Base-by-base conservation (phyloP, 2,329 filamentous ascomycete genomes). In the Hortaea sp. region DNA sequence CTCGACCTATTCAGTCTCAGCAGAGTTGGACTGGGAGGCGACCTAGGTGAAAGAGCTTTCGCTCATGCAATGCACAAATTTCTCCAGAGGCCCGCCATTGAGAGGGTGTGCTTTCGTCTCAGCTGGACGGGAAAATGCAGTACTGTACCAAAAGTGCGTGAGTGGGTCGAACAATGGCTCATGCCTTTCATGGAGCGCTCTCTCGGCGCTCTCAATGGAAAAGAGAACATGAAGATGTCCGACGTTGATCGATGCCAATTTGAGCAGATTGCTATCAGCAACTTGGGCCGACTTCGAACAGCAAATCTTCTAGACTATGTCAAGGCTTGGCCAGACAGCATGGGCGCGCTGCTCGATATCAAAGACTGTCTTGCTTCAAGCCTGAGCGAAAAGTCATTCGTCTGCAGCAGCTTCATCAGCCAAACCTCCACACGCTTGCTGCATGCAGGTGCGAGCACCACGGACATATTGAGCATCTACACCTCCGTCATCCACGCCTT, bases 401-500 rank as follows among this genome's bases (percentile, higher is more conserved):
- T 92, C 7, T 88, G 84, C 1, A 76, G 79, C 38, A 75, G 73
- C 34, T 90, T 90, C 62, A 78, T 81, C 1, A 69, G 74, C 6
- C 76, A 82, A 7, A 65, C 90, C 12, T 78, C 80, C 48, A 74
- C 70, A 44, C 77, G 83, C 10, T 67, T 94, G 6, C 69, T 92
- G 7, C 84, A 90, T 57, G 81, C 85, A 1, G 85, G 84, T 2
- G 76, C 82, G 37, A 88, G 84, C 12, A 89, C 85, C 1, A 73
- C 85, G 3, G 79, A 86, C 50, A 87, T 90, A 31, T 63, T 90
- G 42, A 80, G 82, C 54, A 80, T 84, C 2, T 90, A 90, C 63
- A 85, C 89, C 48, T 81, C 78, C 52, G 83, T 89, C 68, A 89
- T 90, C 50, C 78, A 80, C 48, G 81, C 83, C 0, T 88, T 89